Conservation (phyloP, 1,284 basidiomycete species). For the Peniophora sp. region DNA sequence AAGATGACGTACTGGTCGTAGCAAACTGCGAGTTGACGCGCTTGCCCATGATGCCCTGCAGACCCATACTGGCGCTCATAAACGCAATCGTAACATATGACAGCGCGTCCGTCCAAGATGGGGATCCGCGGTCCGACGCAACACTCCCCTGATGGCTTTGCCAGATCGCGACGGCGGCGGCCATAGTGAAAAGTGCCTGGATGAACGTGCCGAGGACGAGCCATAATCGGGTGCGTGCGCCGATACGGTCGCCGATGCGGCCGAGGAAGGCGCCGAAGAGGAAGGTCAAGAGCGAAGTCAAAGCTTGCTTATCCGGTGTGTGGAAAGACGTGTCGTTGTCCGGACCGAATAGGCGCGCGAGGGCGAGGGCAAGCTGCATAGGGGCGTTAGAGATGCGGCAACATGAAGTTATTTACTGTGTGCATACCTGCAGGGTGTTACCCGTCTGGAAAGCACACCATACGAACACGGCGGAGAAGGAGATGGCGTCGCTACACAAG, state of each 20-base stretch:
- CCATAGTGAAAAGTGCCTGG: slow-evolving; percentile 71
- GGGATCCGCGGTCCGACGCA: slow-evolving; percentile 45
- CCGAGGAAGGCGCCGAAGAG: slow-evolving; percentile 66
- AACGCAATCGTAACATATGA: slow-evolving; percentile 69
- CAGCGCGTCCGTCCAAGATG: slow-evolving; percentile 60
- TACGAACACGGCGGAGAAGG: slow-evolving; percentile 75
- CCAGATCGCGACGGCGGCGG: slow-evolving; percentile 60
- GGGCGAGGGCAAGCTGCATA: slow-evolving; percentile 46
- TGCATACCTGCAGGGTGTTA: slow-evolving; percentile 54
- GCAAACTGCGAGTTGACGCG: slow-evolving; percentile 72
- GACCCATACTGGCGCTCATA: slow-evolving; percentile 69
- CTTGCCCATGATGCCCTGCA: slow-evolving; percentile 83
- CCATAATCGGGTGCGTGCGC: slow-evolving; percentile 69
- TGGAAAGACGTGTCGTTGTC: slow-evolving; percentile 55
- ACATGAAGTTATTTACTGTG: slow-evolving; percentile 12
- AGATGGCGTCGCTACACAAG: slow-evolving; percentile 51
- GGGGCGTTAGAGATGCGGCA: slow-evolving; percentile 6
- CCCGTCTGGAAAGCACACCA: slow-evolving; percentile 88
- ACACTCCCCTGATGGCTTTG: slow-evolving; percentile 50
- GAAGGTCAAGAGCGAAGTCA: slow-evolving; percentile 72
- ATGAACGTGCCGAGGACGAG: slow-evolving; percentile 62
- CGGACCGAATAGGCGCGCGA: slow-evolving; percentile 58
- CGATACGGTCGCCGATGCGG: slow-evolving; percentile 64
- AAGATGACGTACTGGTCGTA: slow-evolving; percentile 51
- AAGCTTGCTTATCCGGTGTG: slow-evolving; percentile 73